Conservation (phyloP, 2,329 filamentous ascomycete species). For the Colletotrichum tropicicola region DNA sequence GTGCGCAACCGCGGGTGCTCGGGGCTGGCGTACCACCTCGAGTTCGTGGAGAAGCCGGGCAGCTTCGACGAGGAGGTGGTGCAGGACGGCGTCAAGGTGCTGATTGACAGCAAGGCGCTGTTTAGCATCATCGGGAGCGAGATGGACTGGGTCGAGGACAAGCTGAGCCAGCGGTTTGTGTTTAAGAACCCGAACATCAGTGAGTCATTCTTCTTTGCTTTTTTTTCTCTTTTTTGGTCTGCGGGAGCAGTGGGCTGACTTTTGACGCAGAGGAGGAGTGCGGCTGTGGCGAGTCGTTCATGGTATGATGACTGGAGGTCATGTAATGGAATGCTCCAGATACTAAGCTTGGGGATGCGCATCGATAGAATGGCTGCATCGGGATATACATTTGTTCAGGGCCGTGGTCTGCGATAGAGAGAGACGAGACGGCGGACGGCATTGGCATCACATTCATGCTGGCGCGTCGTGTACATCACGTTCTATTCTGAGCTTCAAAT, state of each 20-base stretch:
- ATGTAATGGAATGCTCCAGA: too few species aligned
- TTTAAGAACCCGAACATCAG: conserved; percentile 99
- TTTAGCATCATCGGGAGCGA: conserved; percentile 98
- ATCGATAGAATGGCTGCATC: neutral
- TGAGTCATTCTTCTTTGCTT: conserved; percentile 62
- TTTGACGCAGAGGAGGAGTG: conserved; percentile 82
- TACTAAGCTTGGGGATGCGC: too few species aligned
- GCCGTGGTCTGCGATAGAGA: neutral
- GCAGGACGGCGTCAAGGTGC: conserved; percentile 93
- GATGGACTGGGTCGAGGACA: conserved; percentile 99
- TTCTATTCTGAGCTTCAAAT: conserved; percentile 3
- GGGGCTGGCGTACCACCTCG: conserved; percentile 89
- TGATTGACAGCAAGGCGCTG: conserved; percentile 96
- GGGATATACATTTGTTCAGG: neutral
- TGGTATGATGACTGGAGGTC: too few species aligned
- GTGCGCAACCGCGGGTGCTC: conserved; percentile 96
- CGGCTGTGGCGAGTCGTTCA: conserved; percentile 96
- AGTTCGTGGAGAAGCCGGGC: conserved; percentile 92
- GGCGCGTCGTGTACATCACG: conserved; percentile 25
- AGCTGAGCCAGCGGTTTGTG: conserved; percentile 89
- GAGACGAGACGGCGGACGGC: conserved; percentile 1
- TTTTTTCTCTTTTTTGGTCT: neutral
- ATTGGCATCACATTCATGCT: conserved; percentile 7
- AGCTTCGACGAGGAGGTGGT: conserved; percentile 92
- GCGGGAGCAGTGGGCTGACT: conserved; percentile 38